A percentile compares a stretch with the other conserved stretches of the same genome.
These are phyloP conservation scores for Candida vartiovaarae DNA, from an alignment of 805 yeast genomes.

Conservation along the genomic window DNA sequence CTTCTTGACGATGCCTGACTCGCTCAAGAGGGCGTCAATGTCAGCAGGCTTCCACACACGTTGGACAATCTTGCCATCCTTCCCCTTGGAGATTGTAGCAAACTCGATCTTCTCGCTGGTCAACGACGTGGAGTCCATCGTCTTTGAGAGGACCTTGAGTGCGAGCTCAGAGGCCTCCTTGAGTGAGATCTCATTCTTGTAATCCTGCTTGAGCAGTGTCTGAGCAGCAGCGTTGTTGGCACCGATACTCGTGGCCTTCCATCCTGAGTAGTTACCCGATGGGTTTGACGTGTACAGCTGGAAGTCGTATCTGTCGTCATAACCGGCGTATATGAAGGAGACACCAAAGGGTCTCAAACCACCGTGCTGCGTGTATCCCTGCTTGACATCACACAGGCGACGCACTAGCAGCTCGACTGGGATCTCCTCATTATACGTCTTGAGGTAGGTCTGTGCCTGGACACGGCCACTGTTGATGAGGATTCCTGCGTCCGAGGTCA, in stretches of 20 bases:
- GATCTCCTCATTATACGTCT: constrained; percentile 83
- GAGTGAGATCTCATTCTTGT: constrained; percentile 68
- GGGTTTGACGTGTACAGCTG: constrained; percentile 95
- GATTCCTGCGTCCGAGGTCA: constrained; percentile 94
- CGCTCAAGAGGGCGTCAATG: constrained; percentile 65
- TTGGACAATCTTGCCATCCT: constrained; percentile 48
- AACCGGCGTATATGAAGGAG: constrained; percentile 92
- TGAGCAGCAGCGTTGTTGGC: constrained; percentile 96
- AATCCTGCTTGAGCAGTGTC: constrained; percentile 90
- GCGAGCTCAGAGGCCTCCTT: constrained; percentile 83
- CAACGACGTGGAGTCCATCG: constrained; percentile 83
- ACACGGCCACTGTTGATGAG: constrained; percentile 83
- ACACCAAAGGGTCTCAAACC: constrained; percentile 99
- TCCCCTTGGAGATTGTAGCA: constrained; percentile 60
- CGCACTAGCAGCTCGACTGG: constrained; percentile 91
- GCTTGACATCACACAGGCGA: constrained; percentile 86
- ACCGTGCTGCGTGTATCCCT: constrained; percentile 98
- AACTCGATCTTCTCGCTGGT: constrained; percentile 90
- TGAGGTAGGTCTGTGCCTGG: constrained; percentile 75
- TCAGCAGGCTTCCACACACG: constrained; percentile 78
- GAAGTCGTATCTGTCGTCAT: constrained; percentile 82
- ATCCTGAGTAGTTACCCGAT: constrained; percentile 94
- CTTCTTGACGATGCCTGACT: constrained; percentile 58
- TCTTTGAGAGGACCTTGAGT: constrained; percentile 83
- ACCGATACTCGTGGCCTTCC: constrained; percentile 97